Evolutionary conservation across 257 asterid genomes (phyloP), one percentile per base, ranked within the genome.

Genomic region (Paraleonurus japonicus): DNA sequence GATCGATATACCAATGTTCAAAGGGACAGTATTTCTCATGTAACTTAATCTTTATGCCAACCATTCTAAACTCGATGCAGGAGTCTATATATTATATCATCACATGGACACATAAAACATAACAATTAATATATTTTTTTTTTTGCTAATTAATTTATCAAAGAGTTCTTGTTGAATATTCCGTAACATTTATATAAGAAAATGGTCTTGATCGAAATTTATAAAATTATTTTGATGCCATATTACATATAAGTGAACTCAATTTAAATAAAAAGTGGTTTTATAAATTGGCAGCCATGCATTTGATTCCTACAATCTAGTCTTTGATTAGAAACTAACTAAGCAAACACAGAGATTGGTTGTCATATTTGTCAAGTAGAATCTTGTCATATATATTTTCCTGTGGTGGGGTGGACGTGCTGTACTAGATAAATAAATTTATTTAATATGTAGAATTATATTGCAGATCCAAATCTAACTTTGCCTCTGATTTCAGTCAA

Each of bases 311-410:
- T 41, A 27, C 55, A 47, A 10, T 19, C 4, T 3, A 27, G 54
- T 5, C 11, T 24, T 27, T 59, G 39, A 50, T 45, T 47, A n/a
- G 20, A 24, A 47, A 20, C 27, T 27, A 61, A 6, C 15, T 4
- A 68, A 2, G n/a, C 39, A 69, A 30, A 24, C 27, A 26, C 0
- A 23, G 50, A 50, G 70, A 48, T 72, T 76, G 48, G 84, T 67
- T 62, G 70, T 71, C 73, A 54, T 55, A 60, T 53, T 54, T 75
- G 73, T 72, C 77, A 33, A 71, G 66, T 32, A 67, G 81, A 48
- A 47, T 43, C 51, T 43, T 43, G 19, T n/a, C 9, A 15, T 47
- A 15, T 47, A 15, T 47, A 15, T 47, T n/a, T n/a, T 47, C 9
- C 3, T 15, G 0, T 13, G 51, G 22, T n/a, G 54, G 22, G 54